Base-by-base conservation (phyloP, 768 basidiomycete genomes). In the Lyophyllum decastes region DNA sequence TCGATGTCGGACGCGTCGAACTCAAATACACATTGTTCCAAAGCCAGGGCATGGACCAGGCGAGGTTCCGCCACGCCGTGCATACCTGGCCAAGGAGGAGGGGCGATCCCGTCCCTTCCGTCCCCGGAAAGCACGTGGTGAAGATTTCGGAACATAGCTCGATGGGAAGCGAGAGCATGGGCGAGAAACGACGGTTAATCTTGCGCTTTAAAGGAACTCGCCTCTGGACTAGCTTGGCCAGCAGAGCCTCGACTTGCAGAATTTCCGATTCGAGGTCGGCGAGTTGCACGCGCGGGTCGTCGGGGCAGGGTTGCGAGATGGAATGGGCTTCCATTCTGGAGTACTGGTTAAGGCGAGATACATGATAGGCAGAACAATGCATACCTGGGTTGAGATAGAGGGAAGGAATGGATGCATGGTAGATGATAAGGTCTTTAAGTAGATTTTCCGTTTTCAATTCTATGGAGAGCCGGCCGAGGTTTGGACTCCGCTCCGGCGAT, bases 11-110 rank as follows among this genome's bases (percentile, higher is more conserved):
- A 24, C 57, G 46, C 14, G 65, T 51, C 12, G 64, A 59, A 21
- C 51, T 59, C 19, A 72, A 58, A 40, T 60, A 64, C 24, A 71
- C 57, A 24, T 58, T 62, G 21, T 63, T 59, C 69, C 71, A 71
- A 11, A 72, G 66, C 46, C 60, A 65, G 2, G 71, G 70, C 54
- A 70, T 69, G n/a, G 66, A 60, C 69, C 69, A 70, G 24, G 68
- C 70, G 49, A 70, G 63, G 11, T 66, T 60, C 21, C 71, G 58
- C 70, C 70, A 71, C 25, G 69, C 58, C 16, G 59, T 62, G 48
- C 69, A 72, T 14, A 72, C 67, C 19, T 64, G 57, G 14, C 68
- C 69, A 9, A 71, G 60, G 24, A 52, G 49, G 49, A 71, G 58
- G 10, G 70, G 68, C 10, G 61, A 52, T 2, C 17, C 49, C 45